Percentiles rank a stretch among this genome's conserved stretches.
These are phyloP conservation scores for Stephania japonica DNA, from an alignment of 164 flowering plant genomes.

Conservation along the genomic window DNA sequence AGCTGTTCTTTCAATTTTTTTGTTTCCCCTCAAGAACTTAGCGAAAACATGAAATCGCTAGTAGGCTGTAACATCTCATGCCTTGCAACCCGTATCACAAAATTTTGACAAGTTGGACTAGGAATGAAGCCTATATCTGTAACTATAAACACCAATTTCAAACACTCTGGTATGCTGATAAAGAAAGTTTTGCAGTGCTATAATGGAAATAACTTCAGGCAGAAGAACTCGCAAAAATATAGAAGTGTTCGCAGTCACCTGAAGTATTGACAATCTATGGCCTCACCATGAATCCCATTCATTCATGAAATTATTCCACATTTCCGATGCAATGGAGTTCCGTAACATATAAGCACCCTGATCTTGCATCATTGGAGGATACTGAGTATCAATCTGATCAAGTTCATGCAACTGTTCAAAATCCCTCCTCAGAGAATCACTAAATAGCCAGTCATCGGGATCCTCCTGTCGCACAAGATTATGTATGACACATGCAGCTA, in stretches of 20 bases:
- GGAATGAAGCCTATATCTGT: not conserved
- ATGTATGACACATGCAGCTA: conserved; percentile 75
- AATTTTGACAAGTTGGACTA: not conserved
- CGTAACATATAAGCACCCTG: conserved; percentile 35
- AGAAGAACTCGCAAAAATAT: not conserved
- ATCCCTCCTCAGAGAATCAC: conserved; percentile 16
- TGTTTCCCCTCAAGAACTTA: no score
- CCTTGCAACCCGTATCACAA: not conserved
- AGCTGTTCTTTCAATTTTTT: no score
- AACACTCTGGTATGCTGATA: not conserved
- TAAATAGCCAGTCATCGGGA: conserved; percentile 62
- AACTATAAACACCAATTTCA: not conserved
- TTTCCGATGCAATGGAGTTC: conserved; percentile 46
- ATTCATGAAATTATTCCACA: conserved; percentile 71
- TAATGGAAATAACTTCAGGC: no score
- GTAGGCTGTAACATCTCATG: no score
- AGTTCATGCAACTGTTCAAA: conserved; percentile 33
- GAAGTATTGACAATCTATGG: not conserved
- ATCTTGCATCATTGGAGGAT: conserved; percentile 36
- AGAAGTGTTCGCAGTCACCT: not conserved
- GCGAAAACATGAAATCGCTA: no score
- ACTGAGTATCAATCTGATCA: conserved; percentile 35
- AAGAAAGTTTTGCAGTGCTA: not conserved
- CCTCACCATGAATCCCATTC: conserved; percentile 67
- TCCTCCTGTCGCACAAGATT: conserved; percentile 55